Evolutionary conservation across 1,284 basidiomycete genomes (phyloP), one percentile per base, ranked within the genome.

Genomic region (Leccinum insigne): DNA sequence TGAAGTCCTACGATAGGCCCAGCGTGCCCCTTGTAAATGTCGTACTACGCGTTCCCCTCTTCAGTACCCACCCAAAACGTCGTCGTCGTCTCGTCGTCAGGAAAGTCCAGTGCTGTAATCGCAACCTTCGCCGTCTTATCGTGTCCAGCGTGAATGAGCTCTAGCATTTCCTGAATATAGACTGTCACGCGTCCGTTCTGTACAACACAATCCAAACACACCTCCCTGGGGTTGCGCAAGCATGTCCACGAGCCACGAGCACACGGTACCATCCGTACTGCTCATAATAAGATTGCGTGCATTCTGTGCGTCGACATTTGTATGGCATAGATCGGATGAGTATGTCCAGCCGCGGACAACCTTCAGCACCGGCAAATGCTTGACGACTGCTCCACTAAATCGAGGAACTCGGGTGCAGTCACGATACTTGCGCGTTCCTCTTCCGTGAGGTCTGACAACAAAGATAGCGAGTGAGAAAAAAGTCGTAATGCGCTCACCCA

Each of bases 211-310:
- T 18, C 26, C 1, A 23, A 60, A 60, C 11, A 56, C 14, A 70
- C 76, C 23, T 72, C 93, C 94, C 83, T 97, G 95, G 4, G 98
- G 98, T 73, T 96, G 92, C 2, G 96, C 95, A 40, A 99, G 87
- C 96, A 99, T 98, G 80, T 99, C 98, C 3, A 98, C 92, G 44
- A 97, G 83, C 98, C 98, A 99, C 74, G 93, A 94, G 78, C 98
- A 99, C 4, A 99, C 93, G 23, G 92, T 92, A 1, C 98, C 98
- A 76, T 99, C 98, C 2, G 96, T 98, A 69, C 93, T 96, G 69
- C 93, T 95, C 16, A 95, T 95, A 64, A 99, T 94, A 64, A 99
- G 81, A 74, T 97, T 98, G 78, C 99, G 96, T 5, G 98, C 98
- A 76, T 99, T 99, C 76, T 98, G 96, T 4, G 96, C 98, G 10